Percentiles rank a stretch among this genome's conserved stretches.
Conservation (phyloP, 305 asterid genomes). For the Fraxinus dipetala region DNA sequence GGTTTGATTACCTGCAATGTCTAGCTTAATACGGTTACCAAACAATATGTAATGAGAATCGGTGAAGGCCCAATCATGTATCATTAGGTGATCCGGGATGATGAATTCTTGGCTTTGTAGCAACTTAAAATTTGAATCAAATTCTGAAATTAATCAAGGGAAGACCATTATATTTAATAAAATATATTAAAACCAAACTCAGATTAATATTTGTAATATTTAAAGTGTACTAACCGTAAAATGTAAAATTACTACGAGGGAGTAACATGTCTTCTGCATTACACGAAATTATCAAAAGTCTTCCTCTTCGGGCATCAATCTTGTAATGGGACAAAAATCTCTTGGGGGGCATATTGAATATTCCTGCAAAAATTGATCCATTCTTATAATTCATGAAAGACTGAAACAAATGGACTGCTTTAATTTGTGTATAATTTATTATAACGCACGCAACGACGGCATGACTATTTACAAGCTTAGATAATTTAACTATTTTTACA, state of each 20-base stretch:
- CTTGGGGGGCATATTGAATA: constrained; percentile 86
- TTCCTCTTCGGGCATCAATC: constrained; percentile 49
- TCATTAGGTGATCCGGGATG: constrained; percentile 88
- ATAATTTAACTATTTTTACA: too few relatives aligned
- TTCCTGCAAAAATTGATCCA: constrained; percentile 46
- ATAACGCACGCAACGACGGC: neutral
- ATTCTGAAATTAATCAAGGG: constrained; percentile 41
- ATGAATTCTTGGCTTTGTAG: constrained; percentile 67
- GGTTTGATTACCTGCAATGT: constrained; percentile 53
- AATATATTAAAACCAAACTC: neutral
- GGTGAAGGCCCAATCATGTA: constrained; percentile 96
- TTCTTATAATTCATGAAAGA: neutral
- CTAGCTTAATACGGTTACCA: constrained; percentile 88
- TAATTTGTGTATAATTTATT: neutral
- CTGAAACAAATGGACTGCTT: too few relatives aligned
- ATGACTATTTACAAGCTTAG: neutral
- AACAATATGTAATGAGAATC: constrained; percentile 75
- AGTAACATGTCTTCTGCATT: constrained; percentile 90
- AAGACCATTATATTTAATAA: neutral
- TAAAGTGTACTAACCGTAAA: constrained; percentile 45
- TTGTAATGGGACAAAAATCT: constrained; percentile 80
- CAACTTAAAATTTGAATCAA: constrained; percentile 63
- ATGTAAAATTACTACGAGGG: constrained; percentile 78
- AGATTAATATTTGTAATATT: neutral
- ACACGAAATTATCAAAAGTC: constrained; percentile 73